Evolutionary conservation across 495 filamentous ascomycete genomes (phyloP), one percentile per base, ranked within the genome.

Genomic region (Endocarpon pusillum): DNA sequence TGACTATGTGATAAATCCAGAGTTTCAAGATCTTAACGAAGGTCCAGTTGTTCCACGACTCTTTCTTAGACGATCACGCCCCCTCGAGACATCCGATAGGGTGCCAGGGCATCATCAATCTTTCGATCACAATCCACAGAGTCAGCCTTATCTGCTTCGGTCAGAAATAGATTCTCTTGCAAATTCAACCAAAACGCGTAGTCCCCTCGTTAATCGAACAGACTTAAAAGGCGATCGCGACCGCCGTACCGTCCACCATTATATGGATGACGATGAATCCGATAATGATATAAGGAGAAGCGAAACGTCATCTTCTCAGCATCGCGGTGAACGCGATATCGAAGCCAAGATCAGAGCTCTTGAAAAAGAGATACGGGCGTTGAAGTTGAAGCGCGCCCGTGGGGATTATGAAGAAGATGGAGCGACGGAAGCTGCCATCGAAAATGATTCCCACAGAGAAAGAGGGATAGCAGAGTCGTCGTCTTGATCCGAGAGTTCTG

Each of bases 391-490:
- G 46, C 5, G 28, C n/a, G n/a, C n/a, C 14, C 28, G 19, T 14
- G 28, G 5, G 12, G 28, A 31, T 5, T 15, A 17, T 15, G 53
- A 55, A 23, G 74, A 51, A 48, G 61, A 45, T 59, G 71, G 60
- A 45, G 49, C 59, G 9, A 55, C 49, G 11, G 49, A 55, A 7
- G 44, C 54, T 8, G 48, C 54, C 36, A 48, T 57, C 9, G 57
- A 64, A 18, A 55, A 57, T 19, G 69, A 70, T 12, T 65, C 59
- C 22, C 43, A 45, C 37, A 73, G 62, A 80, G 92, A 50, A 74
- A 74, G 56, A 82, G 69, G 78, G 81, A 85, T 91, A 84, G 66
- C 75, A 63, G 79, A 64, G 67, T 62, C 56, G 66, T 78, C 55
- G 52, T 44, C 42, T 51, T 32, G 66, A 72, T 33, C 70, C 79